These are phyloP conservation scores for Myochromella boudieri DNA, from an alignment of 768 basidiomycete genomes.

Conservation along the genomic window DNA sequence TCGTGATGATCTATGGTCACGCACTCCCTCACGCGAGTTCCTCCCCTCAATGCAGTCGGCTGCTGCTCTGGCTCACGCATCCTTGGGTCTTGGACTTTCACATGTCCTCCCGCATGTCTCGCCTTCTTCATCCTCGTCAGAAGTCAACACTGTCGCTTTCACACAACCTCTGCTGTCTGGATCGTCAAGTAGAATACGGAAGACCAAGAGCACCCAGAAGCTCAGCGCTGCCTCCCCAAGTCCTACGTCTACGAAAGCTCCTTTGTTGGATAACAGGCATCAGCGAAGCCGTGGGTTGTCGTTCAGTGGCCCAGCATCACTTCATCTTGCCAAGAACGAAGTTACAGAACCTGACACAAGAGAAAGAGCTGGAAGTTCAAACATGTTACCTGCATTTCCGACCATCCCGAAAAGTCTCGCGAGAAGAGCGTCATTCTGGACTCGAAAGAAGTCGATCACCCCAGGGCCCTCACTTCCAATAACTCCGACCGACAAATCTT, in stretches of 20 bases:
- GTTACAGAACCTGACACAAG: slow-evolving; percentile 36
- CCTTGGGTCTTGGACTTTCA: slow-evolving; percentile 58
- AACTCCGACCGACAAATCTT: slow-evolving; percentile 5
- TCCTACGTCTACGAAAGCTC: slow-evolving; percentile 10
- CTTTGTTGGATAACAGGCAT: slow-evolving; percentile 13
- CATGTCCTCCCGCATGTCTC: slow-evolving; percentile 46
- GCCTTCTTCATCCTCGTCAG: slow-evolving; percentile 41
- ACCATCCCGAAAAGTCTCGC: slow-evolving; percentile 40
- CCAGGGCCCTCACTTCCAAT: slow-evolving; percentile 8
- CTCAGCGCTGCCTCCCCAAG: slow-evolving; percentile 27
- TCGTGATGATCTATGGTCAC: slow-evolving; percentile 12
- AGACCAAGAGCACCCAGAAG: slow-evolving; percentile 54
- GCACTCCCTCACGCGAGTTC: slow-evolving; percentile 10
- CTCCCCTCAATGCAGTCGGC: slow-evolving; percentile 25
- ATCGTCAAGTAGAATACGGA: slow-evolving; percentile 34
- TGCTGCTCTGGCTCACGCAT: slow-evolving; percentile 52
- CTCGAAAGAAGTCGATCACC: slow-evolving; percentile 42
- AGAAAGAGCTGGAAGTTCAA: slow-evolving; percentile 34
- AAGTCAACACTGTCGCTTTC: slow-evolving; percentile 51
- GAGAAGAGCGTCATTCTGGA: slow-evolving; percentile 71
- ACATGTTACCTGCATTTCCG: slow-evolving; percentile 14
- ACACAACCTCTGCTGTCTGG: slow-evolving; percentile 23
- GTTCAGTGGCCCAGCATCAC: slow-evolving; percentile 44
- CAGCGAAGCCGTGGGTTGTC: slow-evolving; percentile 57
- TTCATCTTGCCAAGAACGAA: slow-evolving; percentile 34